These are phyloP conservation scores for Heimioporus sp. DNA, from an alignment of 768 basidiomycete genomes.

Conservation along the genomic window DNA sequence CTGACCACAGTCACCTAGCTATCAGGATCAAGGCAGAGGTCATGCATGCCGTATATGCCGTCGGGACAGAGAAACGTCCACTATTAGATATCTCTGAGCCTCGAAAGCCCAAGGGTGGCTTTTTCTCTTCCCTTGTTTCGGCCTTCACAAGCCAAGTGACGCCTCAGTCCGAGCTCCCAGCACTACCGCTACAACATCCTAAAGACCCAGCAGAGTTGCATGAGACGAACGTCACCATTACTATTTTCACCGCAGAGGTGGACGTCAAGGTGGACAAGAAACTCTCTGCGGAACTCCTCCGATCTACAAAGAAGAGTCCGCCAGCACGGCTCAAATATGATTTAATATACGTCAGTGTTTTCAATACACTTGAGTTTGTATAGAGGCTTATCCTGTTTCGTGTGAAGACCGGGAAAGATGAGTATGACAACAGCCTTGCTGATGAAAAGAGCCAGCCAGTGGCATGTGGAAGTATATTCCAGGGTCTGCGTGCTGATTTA, in stretches of 20 bases:
- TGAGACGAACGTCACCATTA: constrained; percentile 28
- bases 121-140: constrained; percentile 42
- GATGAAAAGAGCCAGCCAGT: constrained; percentile 61
- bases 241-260: constrained; percentile 40
- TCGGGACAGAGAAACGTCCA: constrained; percentile 58
- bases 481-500: constrained; percentile 82
- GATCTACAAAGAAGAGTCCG: constrained; percentile 95
- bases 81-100: constrained; percentile 30
- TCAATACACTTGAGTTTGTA: background rate
- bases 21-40: constrained; percentile 79
- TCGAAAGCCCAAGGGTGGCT: constrained; percentile 37
- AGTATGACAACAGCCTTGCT: constrained; percentile 69
- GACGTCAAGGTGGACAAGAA: constrained; percentile 65
- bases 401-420: constrained; percentile 73
- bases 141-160: constrained; percentile 19
- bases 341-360: constrained; percentile 63
- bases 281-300: constrained; percentile 67
- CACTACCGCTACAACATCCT: constrained; percentile 8
- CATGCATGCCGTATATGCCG: constrained; percentile 74
- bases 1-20: constrained; percentile 37
- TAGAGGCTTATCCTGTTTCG: constrained; percentile 14
- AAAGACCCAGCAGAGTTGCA: constrained; percentile 26
- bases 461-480: constrained; percentile 77
- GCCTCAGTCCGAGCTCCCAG: constrained; percentile 9
- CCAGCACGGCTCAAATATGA: constrained; percentile 73